Evolutionary conservation across 306 rosid genomes (phyloP).

Genomic region (Cicer arietinum): DNA sequence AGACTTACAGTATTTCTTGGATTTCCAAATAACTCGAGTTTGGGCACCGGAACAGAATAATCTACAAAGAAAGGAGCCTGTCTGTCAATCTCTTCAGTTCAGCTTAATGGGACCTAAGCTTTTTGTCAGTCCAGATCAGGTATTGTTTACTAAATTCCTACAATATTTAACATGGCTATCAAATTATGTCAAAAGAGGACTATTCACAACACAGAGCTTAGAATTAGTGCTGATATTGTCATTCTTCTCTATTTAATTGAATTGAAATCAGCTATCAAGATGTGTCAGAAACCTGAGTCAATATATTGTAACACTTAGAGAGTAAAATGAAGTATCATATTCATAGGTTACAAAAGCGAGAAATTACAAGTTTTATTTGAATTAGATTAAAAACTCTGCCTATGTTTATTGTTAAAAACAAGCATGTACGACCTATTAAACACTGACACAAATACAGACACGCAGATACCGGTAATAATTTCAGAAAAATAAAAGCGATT

Average conservation of each 20-base stretch:
- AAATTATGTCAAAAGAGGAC: conserved; percentile 35
- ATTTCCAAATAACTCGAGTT: conserved; percentile 83
- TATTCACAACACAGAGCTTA: conserved; percentile 7
- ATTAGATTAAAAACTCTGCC: neutral
- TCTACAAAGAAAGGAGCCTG: conserved; percentile 91
- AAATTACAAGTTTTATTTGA: conserved; percentile 16
- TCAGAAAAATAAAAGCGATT: neutral
- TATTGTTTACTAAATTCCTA: conserved; percentile 42
- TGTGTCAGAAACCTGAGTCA: conserved; percentile 5
- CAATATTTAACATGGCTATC: conserved; percentile 28
- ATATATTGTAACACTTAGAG: neutral
- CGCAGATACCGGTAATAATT: neutral
- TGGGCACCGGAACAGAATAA: conserved; percentile 96
- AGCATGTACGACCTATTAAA: neutral
- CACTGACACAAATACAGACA: neutral
- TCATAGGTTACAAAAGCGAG: conserved; percentile 19
- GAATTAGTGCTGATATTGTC: conserved; percentile 20
- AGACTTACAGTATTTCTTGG: conserved; percentile 95
- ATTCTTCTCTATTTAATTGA: conserved; percentile 10
- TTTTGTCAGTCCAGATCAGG: conserved; percentile 95
- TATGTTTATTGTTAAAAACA: conserved; percentile 5
- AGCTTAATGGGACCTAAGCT: conserved; percentile 99
- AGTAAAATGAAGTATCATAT: conserved; percentile 6
- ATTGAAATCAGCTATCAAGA: conserved; percentile 23
- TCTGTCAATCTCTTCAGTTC: conserved; percentile 85